phyloP scores from a whole-genome alignment of 2,329 filamentous ascomycete genomes.

The Claviceps sp. region DNA sequence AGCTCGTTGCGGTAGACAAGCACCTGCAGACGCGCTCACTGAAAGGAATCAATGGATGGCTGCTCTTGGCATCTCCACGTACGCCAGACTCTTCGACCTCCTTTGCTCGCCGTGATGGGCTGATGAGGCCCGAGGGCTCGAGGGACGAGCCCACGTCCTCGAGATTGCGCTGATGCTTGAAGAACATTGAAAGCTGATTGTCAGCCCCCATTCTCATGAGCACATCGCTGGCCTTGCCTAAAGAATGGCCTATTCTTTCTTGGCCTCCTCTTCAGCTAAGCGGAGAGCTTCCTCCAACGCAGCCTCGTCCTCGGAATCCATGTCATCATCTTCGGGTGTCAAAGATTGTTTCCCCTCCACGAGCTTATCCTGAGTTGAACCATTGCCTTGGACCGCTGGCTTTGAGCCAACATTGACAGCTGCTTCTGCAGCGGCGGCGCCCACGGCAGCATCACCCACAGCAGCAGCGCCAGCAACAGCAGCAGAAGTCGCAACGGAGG shows the following conservation, averaged over 20 bases:
- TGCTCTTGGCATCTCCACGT: no score
- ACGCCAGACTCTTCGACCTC: neutral
- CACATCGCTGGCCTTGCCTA: neutral
- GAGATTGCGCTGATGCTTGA: neutral
- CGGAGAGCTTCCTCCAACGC: slow-evolving; percentile 23
- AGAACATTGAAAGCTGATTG: neutral
- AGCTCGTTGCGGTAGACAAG: neutral
- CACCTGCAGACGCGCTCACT: neutral
- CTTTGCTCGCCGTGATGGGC: neutral
- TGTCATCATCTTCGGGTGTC: slow-evolving; percentile 13
- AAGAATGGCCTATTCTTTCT: slow-evolving; percentile 7
- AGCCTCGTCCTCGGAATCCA: slow-evolving; percentile 24
- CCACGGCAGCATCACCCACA: slow-evolving; percentile 10
- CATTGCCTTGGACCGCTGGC: slow-evolving; percentile 8
- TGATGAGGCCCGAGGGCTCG: neutral
- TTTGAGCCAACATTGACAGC: slow-evolving; percentile 12
- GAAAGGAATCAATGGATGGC: no score
- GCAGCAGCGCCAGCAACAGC: slow-evolving; percentile 9
- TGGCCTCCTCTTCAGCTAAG: slow-evolving; percentile 17
- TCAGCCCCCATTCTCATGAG: neutral
- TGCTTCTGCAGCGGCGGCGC: slow-evolving; percentile 10
- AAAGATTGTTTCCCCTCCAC: neutral
- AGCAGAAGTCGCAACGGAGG: neutral
- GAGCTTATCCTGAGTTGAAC: neutral
- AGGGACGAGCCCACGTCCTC: neutral